Evolutionary conservation across 169 alveolate genomes (phyloP).

Genomic region (Amoebophrya sp.): DNA sequence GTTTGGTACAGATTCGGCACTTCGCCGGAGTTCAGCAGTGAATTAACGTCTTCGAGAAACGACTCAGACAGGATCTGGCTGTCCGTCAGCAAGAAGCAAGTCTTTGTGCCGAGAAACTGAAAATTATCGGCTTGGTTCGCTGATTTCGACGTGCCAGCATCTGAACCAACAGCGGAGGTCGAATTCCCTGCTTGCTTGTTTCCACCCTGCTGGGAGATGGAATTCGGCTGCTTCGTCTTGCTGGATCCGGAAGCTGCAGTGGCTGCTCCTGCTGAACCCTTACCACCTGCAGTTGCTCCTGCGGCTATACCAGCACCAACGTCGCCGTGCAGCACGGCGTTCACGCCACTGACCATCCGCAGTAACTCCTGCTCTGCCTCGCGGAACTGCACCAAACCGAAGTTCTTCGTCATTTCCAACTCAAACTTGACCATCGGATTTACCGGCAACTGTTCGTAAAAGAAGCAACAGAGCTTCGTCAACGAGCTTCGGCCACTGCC

Average conservation of each 20-base stretch:
- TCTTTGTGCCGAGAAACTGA: conserved; percentile 40
- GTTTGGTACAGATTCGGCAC: conserved; percentile 66
- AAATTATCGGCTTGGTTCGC: neutral
- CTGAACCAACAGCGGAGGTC: neutral
- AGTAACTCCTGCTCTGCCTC: conserved; percentile 72
- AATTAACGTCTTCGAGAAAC: conserved; percentile 86
- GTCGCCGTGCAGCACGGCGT: neutral
- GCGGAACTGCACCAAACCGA: conserved; percentile 70
- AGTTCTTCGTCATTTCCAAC: conserved; percentile 70
- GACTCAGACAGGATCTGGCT: conserved; percentile 73
- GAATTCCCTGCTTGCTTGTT: no score
- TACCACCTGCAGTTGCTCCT: neutral
- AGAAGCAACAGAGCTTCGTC: conserved; percentile 67
- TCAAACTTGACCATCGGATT: conserved; percentile 57
- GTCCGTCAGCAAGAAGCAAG: conserved; percentile 64
- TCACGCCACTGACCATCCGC: conserved; percentile 64
- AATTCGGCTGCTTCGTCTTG: no score
- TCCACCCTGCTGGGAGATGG: no score
- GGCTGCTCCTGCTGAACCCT: no score
- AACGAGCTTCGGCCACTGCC: conserved; percentile 89
- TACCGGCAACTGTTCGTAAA: conserved; percentile 44
- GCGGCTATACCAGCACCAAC: neutral
- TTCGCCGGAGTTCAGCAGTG: conserved; percentile 76
- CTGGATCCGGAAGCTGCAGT: no score
- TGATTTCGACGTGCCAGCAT: neutral